Evolutionary conservation across 768 basidiomycete species (phyloP), one percentile per base, ranked within the genome.

Genomic region (button mushroom (Agaricus bisporus)): DNA sequence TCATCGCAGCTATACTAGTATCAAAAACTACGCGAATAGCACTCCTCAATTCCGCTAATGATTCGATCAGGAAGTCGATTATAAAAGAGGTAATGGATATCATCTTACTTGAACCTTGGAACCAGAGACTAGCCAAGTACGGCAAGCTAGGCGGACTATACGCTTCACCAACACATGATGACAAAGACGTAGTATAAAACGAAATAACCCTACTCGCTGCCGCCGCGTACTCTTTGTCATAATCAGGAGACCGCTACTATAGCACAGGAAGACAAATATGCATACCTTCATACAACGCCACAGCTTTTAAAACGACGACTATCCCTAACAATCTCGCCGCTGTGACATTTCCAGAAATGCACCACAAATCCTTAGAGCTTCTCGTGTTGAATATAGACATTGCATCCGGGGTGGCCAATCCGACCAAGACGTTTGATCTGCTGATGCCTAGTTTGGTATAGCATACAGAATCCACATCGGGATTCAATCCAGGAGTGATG

Each of bases 11-110:
- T 0, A 95, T 72, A 0, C 82, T 77, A 2, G 91, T 80, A 41
- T 92, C 90, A 53, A 98, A 93, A 1, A 95, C 71, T 2, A 83
- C 67, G 45, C 86, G 77, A 8, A 91, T 85, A 0, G 93, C 84
- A 47, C 84, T 81, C 41, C 91, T 83, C 0, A 94, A 65, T 52
- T 95, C 91, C 49, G 70, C 87, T 88, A 62, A 39, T 11, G 32
- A 3, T 32, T 11, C n/a, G 22, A 32, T 32, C 32, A 32, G 32
- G 32, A 32, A 58, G 48, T 54, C 42, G 48, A 10, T 41, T 58
- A 32, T 9, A 58, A 14, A 48, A n/a, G 44, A 35, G 15, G 48
- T 43, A 25, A 48, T 25, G 29, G 39, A 7, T 2, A 41, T 6
- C 20, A 29, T 10, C 81, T 53, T 63, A 95, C 92, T 75, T 2